phyloP scores from a whole-genome alignment of 345 rosid genomes.

The Citrus sp. region DNA sequence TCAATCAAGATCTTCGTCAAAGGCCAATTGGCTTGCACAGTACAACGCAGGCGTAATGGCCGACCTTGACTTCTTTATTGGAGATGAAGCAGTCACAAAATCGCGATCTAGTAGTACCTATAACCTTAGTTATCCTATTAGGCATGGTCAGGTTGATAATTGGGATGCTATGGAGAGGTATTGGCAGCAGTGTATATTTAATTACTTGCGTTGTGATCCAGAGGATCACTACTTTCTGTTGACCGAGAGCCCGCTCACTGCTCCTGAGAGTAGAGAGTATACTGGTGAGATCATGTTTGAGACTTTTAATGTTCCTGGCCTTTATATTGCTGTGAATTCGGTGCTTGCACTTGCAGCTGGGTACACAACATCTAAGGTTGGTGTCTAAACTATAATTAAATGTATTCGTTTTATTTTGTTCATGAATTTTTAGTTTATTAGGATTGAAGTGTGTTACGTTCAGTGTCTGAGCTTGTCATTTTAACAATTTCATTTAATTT shows the following conservation, averaged over 20 bases:
- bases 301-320: constrained; percentile 93
- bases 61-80: constrained; percentile 87
- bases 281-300: constrained; percentile 96
- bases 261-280: constrained; percentile 92
- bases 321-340: constrained; percentile 95
- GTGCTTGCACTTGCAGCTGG: constrained; percentile 99
- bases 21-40: constrained; percentile 76
- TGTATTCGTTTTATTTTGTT: not conserved
- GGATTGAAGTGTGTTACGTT: not conserved
- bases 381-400: not conserved
- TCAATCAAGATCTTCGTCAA: constrained; percentile 63
- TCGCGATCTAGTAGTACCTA: constrained; percentile 76
- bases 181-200: constrained; percentile 96
- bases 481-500: not conserved
- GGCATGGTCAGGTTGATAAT: constrained; percentile 86
- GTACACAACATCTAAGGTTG: constrained; percentile 90
- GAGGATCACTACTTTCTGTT: constrained; percentile 97
- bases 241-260: constrained; percentile 96
- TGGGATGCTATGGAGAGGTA: constrained; percentile 99
- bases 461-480: not conserved
- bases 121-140: constrained; percentile 77
- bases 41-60: constrained; percentile 96
- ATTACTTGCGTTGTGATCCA: constrained; percentile 90
- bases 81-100: constrained; percentile 76
- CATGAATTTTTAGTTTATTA: not conserved